Base-by-base conservation (phyloP, 1,284 basidiomycete species). In the Malassezia pachydermatis region DNA sequence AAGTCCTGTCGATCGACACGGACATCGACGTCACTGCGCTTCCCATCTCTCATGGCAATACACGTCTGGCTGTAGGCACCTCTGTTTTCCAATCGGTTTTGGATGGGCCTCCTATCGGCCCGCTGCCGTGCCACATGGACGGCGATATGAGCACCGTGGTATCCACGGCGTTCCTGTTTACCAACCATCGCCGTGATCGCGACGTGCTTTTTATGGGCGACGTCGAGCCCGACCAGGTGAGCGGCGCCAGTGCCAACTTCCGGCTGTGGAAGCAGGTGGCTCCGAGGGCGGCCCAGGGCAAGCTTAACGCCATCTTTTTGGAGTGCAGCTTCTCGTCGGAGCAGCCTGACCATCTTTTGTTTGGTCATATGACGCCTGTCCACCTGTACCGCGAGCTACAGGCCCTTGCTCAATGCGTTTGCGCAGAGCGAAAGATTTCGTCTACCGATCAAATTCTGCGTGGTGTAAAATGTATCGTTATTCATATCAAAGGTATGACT, bases 381-480 rank as follows among this genome's bases (percentile, higher is more conserved):
- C 56, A 61, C 35, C 55, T 67, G 16, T 64, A 59, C 43, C 59
- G 63, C 38, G 67, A 69, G 40, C 41, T 69, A 32, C 42, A 54
- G 14, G 54, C 56, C 29, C 44, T 69, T 23, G 60, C 65, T 11
- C 34, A 25, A 10, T 27, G 17, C 1, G 44, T 46, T 2, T 17
- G 23, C 11, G n/a, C 7, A 3, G 94, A 82, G 7, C 88, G 88
- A 73, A 94, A 83, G 74, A 88, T 84, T 5, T 17, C 13, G 11
- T 5, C 24, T 3, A 37, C 27, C 24, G n/a, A 40, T 10, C 17
- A 32, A 8, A 16, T 19, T 9, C 30, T 47, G 5, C 30, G 10
- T 39, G 45, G 38, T 2, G 19, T 47, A 11, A 47, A 39, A 19
- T 47, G 45, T 30, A 28, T 47, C 20, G 38, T 47, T 7, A 47